These are phyloP conservation scores for Verticillium klebahnii DNA, from an alignment of 2,329 filamentous ascomycete species.

Conservation along the genomic window DNA sequence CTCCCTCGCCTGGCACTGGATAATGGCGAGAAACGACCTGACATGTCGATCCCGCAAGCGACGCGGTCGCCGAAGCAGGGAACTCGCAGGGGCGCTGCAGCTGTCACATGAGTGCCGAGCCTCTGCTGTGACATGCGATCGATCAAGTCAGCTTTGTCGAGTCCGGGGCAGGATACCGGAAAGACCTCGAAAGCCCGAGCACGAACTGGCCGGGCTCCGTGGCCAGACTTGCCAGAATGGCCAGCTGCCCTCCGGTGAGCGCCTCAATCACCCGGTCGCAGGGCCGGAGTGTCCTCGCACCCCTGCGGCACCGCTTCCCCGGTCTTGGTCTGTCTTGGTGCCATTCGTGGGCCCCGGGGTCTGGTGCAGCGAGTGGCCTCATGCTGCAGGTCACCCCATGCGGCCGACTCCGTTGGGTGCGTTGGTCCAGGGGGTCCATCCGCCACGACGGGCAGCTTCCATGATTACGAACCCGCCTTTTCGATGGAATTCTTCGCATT, in stretches of 20 bases:
- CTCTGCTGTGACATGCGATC: background rate
- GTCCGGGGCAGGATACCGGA: background rate
- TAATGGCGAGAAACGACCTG: background rate
- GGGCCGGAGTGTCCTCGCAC: background rate
- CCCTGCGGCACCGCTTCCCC: background rate
- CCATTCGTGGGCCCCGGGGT: background rate
- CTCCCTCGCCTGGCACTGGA: background rate
- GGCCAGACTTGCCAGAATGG: background rate
- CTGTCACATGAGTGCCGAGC: background rate
- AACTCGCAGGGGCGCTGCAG: background rate
- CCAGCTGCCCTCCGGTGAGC: background rate
- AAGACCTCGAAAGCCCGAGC: background rate
- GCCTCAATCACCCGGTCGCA: background rate
- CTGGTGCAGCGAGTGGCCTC: background rate
- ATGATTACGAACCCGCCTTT: background rate
- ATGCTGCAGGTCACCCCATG: background rate
- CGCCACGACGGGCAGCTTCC: background rate
- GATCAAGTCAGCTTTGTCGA: background rate
- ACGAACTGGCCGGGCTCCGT: background rate
- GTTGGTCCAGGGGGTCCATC: background rate
- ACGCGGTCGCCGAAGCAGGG: background rate
- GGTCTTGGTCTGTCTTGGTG: background rate
- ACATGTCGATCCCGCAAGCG: background rate
- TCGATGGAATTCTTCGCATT: background rate
- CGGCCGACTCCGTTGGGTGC: background rate